Percentiles rank a stretch among this genome's conserved stretches.
phyloP scores from a whole-genome alignment of 148 eudicot genomes.

The Oxyria digyna region DNA sequence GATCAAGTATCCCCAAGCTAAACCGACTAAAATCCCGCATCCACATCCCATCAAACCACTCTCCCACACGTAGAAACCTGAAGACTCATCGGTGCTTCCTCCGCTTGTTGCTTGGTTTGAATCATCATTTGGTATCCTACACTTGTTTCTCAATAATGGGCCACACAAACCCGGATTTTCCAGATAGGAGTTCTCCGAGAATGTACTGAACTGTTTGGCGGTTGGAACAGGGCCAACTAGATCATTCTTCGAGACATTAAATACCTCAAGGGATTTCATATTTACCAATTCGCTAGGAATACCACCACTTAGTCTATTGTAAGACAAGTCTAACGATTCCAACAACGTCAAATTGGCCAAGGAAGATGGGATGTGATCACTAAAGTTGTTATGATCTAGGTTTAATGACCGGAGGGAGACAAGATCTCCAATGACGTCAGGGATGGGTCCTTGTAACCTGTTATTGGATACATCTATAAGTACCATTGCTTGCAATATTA shows the following conservation, averaged over 20 bases:
- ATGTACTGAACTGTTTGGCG: constrained; percentile 18
- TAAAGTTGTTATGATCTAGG: no score
- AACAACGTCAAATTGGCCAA: no score
- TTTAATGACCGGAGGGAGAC: no score
- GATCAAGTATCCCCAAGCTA: no score
- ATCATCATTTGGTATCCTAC: not conserved
- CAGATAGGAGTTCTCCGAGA: constrained; percentile 11
- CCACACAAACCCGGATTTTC: constrained; percentile 25
- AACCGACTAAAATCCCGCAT: not conserved
- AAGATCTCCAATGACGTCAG: no score
- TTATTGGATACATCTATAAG: no score
- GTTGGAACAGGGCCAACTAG: constrained; percentile 18
- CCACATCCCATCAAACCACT: not conserved
- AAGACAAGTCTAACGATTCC: no score
- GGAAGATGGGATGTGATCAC: no score
- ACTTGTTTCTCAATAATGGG: constrained; percentile 11
- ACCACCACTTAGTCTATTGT: constrained; percentile 4
- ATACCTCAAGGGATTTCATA: constrained; percentile 9
- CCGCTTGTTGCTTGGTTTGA: not conserved
- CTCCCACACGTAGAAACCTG: not conserved
- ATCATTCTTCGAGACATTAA: constrained; percentile 20
- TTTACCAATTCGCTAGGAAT: not conserved
- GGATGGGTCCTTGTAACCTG: no score
- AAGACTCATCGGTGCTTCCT: not conserved
- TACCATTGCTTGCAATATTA: no score